These are phyloP conservation scores for Rhytidhysteron rufulum DNA, from an alignment of 2,329 filamentous ascomycete species.

Conservation along the genomic window DNA sequence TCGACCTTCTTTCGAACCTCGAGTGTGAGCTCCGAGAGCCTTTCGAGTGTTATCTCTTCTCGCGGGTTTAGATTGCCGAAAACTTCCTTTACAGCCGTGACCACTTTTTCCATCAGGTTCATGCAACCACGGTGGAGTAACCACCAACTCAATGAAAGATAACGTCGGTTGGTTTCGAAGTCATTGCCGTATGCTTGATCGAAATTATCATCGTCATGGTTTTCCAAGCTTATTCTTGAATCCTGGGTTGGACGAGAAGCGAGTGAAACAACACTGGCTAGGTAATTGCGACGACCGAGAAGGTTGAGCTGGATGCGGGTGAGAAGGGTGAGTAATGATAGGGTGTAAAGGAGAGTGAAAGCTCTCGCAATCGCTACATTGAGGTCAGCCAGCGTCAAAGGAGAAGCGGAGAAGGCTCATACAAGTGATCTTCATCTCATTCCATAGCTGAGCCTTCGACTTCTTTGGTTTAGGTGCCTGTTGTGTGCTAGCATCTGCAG, in stretches of 20 bases:
- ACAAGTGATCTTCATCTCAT: constrained; percentile 95
- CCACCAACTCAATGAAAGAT: constrained; percentile 98
- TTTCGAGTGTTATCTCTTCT: constrained; percentile 79
- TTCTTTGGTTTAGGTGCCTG: constrained; percentile 58
- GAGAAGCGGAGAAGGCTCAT: no score
- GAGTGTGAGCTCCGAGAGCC: constrained; percentile 73
- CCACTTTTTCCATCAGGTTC: constrained; percentile 75
- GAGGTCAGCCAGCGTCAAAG: no score
- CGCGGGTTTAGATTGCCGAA: constrained; percentile 87
- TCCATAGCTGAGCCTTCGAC: constrained; percentile 93
- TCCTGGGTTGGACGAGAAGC: constrained; percentile 69
- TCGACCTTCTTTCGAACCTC: constrained; percentile 84
- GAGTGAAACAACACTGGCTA: constrained; percentile 89
- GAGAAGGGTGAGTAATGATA: constrained; percentile 83
- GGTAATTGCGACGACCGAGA: constrained; percentile 88
- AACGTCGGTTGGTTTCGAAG: constrained; percentile 92
- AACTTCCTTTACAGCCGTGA: constrained; percentile 79
- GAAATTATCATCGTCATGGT: constrained; percentile 83
- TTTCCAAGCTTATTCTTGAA: constrained; percentile 81
- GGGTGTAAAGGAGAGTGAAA: constrained; percentile 87
- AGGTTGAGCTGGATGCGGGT: constrained; percentile 96
- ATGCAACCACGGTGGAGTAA: constrained; percentile 86
- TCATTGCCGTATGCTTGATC: constrained; percentile 86
- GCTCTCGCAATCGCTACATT: constrained; percentile 76
- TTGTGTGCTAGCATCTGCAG: constrained; percentile 10